Evolutionary conservation across 306 rosid genomes (phyloP).

Genomic region (Leucaena leucocephala): DNA sequence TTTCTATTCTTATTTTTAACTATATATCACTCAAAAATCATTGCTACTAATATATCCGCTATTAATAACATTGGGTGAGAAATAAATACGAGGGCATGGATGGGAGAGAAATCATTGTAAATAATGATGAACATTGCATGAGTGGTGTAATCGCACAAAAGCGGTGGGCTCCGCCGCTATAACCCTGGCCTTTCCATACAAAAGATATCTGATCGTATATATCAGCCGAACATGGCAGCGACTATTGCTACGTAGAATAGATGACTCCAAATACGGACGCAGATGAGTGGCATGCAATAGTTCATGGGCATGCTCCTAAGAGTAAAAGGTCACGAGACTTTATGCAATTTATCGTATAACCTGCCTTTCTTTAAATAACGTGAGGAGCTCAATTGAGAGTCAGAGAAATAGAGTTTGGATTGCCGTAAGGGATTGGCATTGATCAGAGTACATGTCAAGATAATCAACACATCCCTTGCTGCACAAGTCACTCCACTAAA

Average conservation of each 20-base stretch:
- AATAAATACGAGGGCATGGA: background rate
- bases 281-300: slow-evolving; percentile 5
- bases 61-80: background rate
- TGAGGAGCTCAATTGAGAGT: slow-evolving; percentile 5
- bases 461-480: slow-evolving; percentile 37
- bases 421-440: slow-evolving; percentile 39
- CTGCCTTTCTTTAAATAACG: background rate
- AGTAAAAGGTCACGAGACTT: background rate
- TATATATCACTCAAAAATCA: background rate
- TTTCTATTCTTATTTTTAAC: too few species aligned
- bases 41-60: background rate
- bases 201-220: background rate
- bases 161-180: background rate
- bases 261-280: background rate
- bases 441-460: slow-evolving; percentile 32
- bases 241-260: slow-evolving; percentile 11
- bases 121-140: slow-evolving; percentile 33
- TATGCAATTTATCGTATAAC: background rate
- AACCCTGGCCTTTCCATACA: background rate
- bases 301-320: background rate
- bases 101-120: background rate
- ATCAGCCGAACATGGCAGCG: slow-evolving; percentile 20
- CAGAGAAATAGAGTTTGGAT: slow-evolving; percentile 12
- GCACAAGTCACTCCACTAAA: slow-evolving; percentile 29
- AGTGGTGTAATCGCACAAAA: slow-evolving; percentile 12